These are phyloP conservation scores for Capronia epimyces DNA, from an alignment of 2,329 filamentous ascomycete species.

Conservation along the genomic window DNA sequence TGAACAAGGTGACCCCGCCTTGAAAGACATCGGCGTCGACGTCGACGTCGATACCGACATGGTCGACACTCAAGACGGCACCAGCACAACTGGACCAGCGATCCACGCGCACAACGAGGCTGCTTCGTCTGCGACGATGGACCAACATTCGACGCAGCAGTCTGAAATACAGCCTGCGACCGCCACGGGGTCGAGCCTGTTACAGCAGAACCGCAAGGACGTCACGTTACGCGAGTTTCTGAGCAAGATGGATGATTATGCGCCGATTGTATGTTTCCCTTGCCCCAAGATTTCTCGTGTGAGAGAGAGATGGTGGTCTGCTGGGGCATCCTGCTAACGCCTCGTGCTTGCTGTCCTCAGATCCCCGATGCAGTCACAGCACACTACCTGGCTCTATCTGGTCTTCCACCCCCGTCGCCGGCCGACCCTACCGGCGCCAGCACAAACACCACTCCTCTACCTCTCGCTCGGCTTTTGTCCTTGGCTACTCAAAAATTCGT, in stretches of 20 bases:
- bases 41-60: constrained; percentile 33
- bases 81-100: constrained; percentile 8
- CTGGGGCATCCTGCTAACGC: not conserved
- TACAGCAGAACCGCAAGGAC: constrained; percentile 75
- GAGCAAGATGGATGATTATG: constrained; percentile 95
- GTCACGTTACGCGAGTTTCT: constrained; percentile 87
- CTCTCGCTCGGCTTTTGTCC: constrained; percentile 85
- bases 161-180: constrained; percentile 20
- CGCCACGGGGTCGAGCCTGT: constrained; percentile 19
- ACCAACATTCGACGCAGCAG: constrained; percentile 21
- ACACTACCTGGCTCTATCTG: constrained; percentile 95
- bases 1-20: constrained; percentile 6
- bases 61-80: constrained; percentile 28
- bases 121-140: constrained; percentile 14
- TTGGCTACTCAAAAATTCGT: constrained; percentile 99
- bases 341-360: constrained; percentile 43
- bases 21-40: constrained; percentile 7
- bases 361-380: constrained; percentile 96
- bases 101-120: constrained; percentile 21
- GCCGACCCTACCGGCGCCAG: constrained; percentile 67
- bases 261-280: constrained; percentile 74
- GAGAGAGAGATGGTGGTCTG: not conserved
- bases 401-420: constrained; percentile 82
- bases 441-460: constrained; percentile 69
- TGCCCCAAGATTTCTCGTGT: constrained; percentile 2